Conservation (phyloP, 257 asterid species). For the Petunia axillaris region DNA sequence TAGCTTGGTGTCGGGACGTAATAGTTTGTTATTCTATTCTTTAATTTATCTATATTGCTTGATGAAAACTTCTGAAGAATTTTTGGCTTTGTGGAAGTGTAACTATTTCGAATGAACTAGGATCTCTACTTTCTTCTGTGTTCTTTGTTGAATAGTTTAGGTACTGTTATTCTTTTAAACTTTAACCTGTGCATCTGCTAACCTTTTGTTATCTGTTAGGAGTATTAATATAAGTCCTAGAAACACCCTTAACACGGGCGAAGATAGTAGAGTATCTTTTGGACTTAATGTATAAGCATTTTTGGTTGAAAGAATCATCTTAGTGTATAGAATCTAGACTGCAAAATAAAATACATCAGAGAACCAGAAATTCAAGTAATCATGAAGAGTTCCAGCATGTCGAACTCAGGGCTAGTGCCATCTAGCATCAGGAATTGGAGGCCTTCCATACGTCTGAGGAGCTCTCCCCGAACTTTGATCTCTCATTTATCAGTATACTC, state of each 20-base stretch:
- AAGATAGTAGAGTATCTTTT: background rate
- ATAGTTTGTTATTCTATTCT: background rate
- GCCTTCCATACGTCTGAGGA: conserved; percentile 32
- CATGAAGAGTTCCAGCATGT: conserved; percentile 31
- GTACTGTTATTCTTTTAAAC: too few relatives aligned
- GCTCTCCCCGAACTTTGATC: conserved; percentile 39
- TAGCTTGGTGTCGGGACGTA: background rate
- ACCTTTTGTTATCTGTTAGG: too few relatives aligned
- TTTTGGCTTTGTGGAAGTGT: background rate
- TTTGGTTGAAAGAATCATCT: conserved; percentile 6
- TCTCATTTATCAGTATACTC: conserved; percentile 39
- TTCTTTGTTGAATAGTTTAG: too few relatives aligned
- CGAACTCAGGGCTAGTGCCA: conserved; percentile 37
- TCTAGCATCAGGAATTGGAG: conserved; percentile 36
- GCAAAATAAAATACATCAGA: conserved; percentile 18
- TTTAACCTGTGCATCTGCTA: too few relatives aligned
- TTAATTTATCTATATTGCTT: too few relatives aligned
- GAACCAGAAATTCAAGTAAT: conserved; percentile 43
- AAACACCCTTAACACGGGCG: background rate
- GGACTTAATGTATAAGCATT: background rate
- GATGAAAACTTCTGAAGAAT: background rate
- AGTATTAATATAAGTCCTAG: background rate
- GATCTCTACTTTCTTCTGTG: too few relatives aligned
- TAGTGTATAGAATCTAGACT: conserved; percentile 26
- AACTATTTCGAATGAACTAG: too few relatives aligned